A percentile compares a stretch with the other conserved stretches of the same genome.
These are phyloP conservation scores for Cephaloascus albidus DNA, from an alignment of 805 yeast species.

Conservation along the genomic window DNA sequence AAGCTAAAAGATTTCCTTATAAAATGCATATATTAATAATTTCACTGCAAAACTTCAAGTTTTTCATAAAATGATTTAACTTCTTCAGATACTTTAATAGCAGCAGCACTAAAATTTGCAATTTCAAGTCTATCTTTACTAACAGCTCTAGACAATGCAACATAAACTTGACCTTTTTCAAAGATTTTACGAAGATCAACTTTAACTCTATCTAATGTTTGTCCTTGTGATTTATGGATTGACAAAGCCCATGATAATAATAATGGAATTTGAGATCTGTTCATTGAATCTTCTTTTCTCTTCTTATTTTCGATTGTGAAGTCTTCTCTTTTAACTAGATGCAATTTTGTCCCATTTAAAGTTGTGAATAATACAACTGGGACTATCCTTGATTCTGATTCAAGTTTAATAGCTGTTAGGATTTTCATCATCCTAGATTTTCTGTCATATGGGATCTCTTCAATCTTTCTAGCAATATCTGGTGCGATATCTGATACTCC, in stretches of 20 bases:
- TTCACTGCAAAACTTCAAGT: too few species aligned
- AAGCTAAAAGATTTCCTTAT: too few species aligned
- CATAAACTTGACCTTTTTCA: constrained; percentile 80
- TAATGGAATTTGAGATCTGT: constrained; percentile 57
- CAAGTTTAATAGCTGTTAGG: neutral
- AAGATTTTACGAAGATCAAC: constrained; percentile 61
- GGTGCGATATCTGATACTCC: constrained; percentile 11
- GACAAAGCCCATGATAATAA: constrained; percentile 77
- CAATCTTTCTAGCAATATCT: constrained; percentile 7
- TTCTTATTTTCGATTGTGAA: constrained; percentile 20
- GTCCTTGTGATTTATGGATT: constrained; percentile 82
- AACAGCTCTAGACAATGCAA: constrained; percentile 73
- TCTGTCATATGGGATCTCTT: neutral
- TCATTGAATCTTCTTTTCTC: constrained; percentile 11
- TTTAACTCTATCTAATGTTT: constrained; percentile 60
- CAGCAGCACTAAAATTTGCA: constrained; percentile 48
- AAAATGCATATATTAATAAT: too few species aligned
- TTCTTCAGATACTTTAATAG: constrained; percentile 30
- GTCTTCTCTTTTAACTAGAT: constrained; percentile 25
- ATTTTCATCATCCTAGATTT: neutral
- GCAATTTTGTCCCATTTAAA: constrained; percentile 14
- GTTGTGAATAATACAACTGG: constrained; percentile 23
- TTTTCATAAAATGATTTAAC: constrained; percentile 22
- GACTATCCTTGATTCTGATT: constrained; percentile 3
- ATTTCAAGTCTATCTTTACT: constrained; percentile 58